Base-by-base conservation (phyloP, 768 basidiomycete genomes). In the Suillus tomentosus region DNA sequence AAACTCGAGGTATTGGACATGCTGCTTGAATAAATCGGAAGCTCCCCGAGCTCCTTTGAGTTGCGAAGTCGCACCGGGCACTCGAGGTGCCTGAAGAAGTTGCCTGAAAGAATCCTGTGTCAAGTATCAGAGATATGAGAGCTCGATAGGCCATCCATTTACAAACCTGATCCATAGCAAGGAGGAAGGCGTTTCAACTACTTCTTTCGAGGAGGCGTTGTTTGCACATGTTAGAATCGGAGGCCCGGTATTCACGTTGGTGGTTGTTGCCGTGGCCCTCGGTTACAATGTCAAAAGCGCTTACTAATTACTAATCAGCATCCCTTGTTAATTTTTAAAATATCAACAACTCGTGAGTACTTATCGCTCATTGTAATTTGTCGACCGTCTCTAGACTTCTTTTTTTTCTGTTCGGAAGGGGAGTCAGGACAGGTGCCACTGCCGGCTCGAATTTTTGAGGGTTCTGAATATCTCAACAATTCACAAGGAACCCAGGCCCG, bases 41-140 rank as follows among this genome's bases (percentile, higher is more conserved):
- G 57, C 27, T 40, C 57, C 50, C 11, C 31, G 54, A 36, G 55
- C 50, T 62, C 39, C 37, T 39, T 60, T 62, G n/a, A 40, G 61
- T 17, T 36, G 60, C n/a, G 62, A 62, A 40, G 60, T 37, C 17
- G 36, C 31, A 55, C 48, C 15, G 14, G 64, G 66, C 19, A 67
- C 56, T 22, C 74, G 75, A 14, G 78, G 77, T 13, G 73, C 77
- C 64, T 79, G 65, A 10, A 87, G 76, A 5, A 90, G 76, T 37
- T 74, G 76, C 55, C 88, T 77, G 71, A 90, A 90, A 2, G 87
- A 86, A 48, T 88, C 85, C 86, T 89, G 60, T 36, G 61, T 37
- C 36, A n/a, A 19, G 22, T 15, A 57, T 60, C 10, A 70, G 17
- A 56, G 56, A 36, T 2, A n/a, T 19, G 19, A 11, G 19, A 50